These are phyloP conservation scores for Coprinopsis strossmayeri DNA, from an alignment of 768 basidiomycete genomes.

Conservation along the genomic window DNA sequence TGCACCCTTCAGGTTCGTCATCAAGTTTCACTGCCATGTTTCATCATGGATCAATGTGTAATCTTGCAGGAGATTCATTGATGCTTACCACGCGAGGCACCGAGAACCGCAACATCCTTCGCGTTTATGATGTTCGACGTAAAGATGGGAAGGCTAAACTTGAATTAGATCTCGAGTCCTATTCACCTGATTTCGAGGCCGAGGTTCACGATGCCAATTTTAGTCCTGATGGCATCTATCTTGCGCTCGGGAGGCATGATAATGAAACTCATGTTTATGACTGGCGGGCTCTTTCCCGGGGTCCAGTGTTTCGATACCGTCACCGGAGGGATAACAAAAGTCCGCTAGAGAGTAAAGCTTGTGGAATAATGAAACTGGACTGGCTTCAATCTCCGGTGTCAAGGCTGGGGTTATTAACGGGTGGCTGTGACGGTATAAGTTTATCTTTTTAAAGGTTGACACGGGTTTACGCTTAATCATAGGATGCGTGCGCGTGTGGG, in stretches of 20 bases:
- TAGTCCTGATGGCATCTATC: slow-evolving; percentile 55
- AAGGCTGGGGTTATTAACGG: slow-evolving; percentile 44
- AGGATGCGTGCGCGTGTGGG: slow-evolving; percentile 73
- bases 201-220: slow-evolving; percentile 47
- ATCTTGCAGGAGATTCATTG: slow-evolving; percentile 22
- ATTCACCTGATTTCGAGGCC: slow-evolving; percentile 22
- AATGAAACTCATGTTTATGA: slow-evolving; percentile 61
- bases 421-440: slow-evolving; percentile 55
- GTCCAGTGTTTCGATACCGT: slow-evolving; percentile 39
- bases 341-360: slow-evolving; percentile 26
- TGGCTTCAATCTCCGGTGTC: slow-evolving; percentile 42
- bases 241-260: slow-evolving; percentile 56
- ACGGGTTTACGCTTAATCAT: slow-evolving; percentile 7
- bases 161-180: slow-evolving; percentile 28
- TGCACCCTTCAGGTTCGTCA: slow-evolving; percentile 38
- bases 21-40: background rate
- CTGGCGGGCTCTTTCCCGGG: slow-evolving; percentile 40
- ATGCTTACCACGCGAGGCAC: slow-evolving; percentile 27
- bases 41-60: background rate
- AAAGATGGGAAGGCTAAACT: slow-evolving; percentile 20
- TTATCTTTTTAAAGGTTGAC: slow-evolving; percentile 1
- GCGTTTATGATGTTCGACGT: slow-evolving; percentile 46
- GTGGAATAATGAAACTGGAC: slow-evolving; percentile 43
- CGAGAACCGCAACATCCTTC: slow-evolving; percentile 28
- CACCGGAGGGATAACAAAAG: slow-evolving; percentile 32